Conservation (phyloP, 176 grass and related monocot genomes). For the barley (Hordeum vulgare) region MorexV3_pseudomolecules_assembly NC_058523.1:545816407-545816906, state of each 20-base stretch:
- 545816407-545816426: background rate
- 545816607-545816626: background rate
- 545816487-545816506: slow-evolving; percentile 72
- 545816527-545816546: slow-evolving; percentile 85
- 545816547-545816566: slow-evolving; percentile 13
- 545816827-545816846: too few relatives aligned
- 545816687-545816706: slow-evolving; percentile 66
- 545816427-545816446: background rate
- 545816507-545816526: slow-evolving; percentile 83
- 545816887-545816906: too few relatives aligned
- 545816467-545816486: slow-evolving; percentile 84
- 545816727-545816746: too few relatives aligned
- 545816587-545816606: background rate
- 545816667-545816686: background rate
- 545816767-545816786: too few relatives aligned
- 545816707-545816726: too few relatives aligned
- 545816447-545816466: background rate
- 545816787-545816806: too few relatives aligned
- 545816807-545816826: too few relatives aligned
- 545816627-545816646: background rate
- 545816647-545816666: background rate
- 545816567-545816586: background rate
- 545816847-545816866: too few relatives aligned
- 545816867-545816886: too few relatives aligned
- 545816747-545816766: too few relatives aligned